These are phyloP conservation scores for Leccinum imitatum DNA, from an alignment of 768 basidiomycete species.

Conservation along the genomic window DNA sequence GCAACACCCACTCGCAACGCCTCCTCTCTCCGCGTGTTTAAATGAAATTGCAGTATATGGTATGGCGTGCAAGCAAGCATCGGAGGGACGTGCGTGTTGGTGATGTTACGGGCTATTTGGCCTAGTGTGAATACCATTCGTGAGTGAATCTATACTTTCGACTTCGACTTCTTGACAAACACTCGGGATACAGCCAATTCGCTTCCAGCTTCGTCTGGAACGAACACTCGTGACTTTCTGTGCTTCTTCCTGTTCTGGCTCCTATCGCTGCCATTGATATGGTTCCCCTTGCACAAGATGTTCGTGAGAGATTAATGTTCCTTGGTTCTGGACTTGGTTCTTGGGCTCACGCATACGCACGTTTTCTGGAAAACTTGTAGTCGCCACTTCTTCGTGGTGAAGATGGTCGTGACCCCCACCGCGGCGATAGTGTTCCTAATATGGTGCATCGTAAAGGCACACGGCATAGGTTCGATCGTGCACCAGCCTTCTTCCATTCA, in stretches of 20 bases:
- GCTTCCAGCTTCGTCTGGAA: slow-evolving; percentile 72
- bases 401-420: slow-evolving; percentile 69
- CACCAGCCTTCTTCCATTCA: slow-evolving; percentile 59
- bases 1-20: slow-evolving; percentile 27
- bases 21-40: slow-evolving; percentile 17
- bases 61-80: slow-evolving; percentile 81
- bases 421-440: slow-evolving; percentile 73
- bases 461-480: slow-evolving; percentile 76
- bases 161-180: slow-evolving; percentile 5
- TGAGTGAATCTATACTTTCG: slow-evolving; percentile 33
- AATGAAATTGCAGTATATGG: slow-evolving; percentile 52
- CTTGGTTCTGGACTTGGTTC: neutral
- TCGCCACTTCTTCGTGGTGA: slow-evolving; percentile 77
- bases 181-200: slow-evolving; percentile 51
- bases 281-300: slow-evolving; percentile 84
- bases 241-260: slow-evolving; percentile 89
- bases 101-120: slow-evolving; percentile 77
- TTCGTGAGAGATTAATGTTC: slow-evolving; percentile 34
- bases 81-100: slow-evolving; percentile 74
- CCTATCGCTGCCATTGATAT: slow-evolving; percentile 74
- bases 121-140: slow-evolving; percentile 68
- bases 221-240: slow-evolving; percentile 71
- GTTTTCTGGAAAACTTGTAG: slow-evolving; percentile 33
- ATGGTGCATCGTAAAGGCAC: slow-evolving; percentile 76
- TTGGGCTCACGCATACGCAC: slow-evolving; percentile 1